Evolutionary conservation across 805 yeast genomes (phyloP).

Genomic region (Candida ponderosae): DNA sequence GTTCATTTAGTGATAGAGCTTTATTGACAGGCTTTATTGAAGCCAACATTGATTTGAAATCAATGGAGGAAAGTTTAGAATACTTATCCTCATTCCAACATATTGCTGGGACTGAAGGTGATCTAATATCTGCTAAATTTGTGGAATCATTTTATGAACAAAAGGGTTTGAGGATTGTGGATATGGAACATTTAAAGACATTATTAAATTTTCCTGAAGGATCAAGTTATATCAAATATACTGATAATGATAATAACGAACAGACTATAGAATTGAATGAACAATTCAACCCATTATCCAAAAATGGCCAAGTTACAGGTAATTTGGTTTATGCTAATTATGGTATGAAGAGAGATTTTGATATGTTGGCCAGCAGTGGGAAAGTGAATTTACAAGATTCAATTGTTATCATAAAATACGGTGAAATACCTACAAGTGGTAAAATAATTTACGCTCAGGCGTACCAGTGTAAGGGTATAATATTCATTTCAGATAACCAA

Average conservation of each 20-base stretch:
- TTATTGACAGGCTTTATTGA: conserved; percentile 42
- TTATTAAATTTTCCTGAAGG: conserved; percentile 60
- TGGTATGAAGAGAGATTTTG: conserved; percentile 54
- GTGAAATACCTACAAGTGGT: conserved; percentile 38
- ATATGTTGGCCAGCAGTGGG: conserved; percentile 25
- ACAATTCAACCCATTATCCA: conserved; percentile 67
- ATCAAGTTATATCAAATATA: conserved; percentile 13
- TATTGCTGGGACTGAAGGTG: conserved; percentile 84
- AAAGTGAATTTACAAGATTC: conserved; percentile 35
- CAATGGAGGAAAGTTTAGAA: conserved; percentile 59
- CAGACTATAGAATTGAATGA: conserved; percentile 17
- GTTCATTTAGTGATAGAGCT: conserved; percentile 57
- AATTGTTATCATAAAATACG: conserved; percentile 57
- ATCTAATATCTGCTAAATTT: conserved; percentile 60
- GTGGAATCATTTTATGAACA: conserved; percentile 50
- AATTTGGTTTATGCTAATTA: conserved; percentile 55
- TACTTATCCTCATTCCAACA: conserved; percentile 80
- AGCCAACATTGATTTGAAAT: conserved; percentile 43
- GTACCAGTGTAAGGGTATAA: conserved; percentile 53
- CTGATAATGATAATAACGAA: conserved; percentile 13
- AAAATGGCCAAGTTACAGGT: conserved; percentile 47
- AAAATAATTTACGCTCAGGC: conserved; percentile 49
- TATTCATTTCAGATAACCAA: conserved; percentile 51
- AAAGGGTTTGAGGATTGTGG: conserved; percentile 46
- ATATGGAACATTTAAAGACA: conserved; percentile 42